Evolutionary conservation across 345 rosid genomes (phyloP).

Genomic region (Brassica incana): DNA sequence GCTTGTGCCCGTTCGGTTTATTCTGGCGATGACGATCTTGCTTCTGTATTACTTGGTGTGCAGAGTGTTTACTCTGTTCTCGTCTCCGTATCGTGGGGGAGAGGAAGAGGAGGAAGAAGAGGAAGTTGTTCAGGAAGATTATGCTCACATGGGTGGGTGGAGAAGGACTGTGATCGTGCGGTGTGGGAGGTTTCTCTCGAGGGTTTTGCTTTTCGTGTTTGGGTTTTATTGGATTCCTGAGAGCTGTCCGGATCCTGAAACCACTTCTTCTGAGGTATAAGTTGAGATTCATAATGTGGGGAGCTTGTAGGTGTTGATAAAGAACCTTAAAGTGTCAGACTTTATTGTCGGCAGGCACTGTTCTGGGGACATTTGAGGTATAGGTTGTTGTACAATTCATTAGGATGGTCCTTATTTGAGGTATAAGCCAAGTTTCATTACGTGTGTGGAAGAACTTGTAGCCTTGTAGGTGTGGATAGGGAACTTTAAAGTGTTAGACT

Average conservation of each 20-base stretch:
- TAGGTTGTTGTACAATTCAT: no score
- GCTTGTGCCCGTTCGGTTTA: constrained; percentile 68
- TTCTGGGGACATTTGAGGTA: no score
- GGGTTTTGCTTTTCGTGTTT: constrained; percentile 75
- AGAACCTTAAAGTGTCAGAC: constrained; percentile 27
- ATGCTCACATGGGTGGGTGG: constrained; percentile 95
- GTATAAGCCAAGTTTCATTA: constrained; percentile 11
- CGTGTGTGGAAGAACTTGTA: neutral
- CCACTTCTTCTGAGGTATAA: constrained; percentile 31
- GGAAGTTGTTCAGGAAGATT: constrained; percentile 69
- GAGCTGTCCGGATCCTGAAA: constrained; percentile 36
- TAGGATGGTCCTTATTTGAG: neutral
- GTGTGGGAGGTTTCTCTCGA: constrained; percentile 67
- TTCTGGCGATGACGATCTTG: constrained; percentile 56
- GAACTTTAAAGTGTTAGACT: constrained; percentile 27
- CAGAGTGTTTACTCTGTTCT: constrained; percentile 76
- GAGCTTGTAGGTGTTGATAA: neutral
- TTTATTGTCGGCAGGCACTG: neutral
- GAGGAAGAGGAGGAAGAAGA: constrained; percentile 70
- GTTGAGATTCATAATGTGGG: neutral
- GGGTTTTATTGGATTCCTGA: constrained; percentile 91
- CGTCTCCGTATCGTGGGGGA: constrained; percentile 66
- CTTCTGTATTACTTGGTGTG: constrained; percentile 73
- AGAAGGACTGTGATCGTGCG: constrained; percentile 64
- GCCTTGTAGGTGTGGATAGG: constrained; percentile 1